Evolutionary conservation across 768 basidiomycete species (phyloP), one percentile per base, ranked within the genome.

Genomic region (Pilatotrama ljubarskyi): DNA sequence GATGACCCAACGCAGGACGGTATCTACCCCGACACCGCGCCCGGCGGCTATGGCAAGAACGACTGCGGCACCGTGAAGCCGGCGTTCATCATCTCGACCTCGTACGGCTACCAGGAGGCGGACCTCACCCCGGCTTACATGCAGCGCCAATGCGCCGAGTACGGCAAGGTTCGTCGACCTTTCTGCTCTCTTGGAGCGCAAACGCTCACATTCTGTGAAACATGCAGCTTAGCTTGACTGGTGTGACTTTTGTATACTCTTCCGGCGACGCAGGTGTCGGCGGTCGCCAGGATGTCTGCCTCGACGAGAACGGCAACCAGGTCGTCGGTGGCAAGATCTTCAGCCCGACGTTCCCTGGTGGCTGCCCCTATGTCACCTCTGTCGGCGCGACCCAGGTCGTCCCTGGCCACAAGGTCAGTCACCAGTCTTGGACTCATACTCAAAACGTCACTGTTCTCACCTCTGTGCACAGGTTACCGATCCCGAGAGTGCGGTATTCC

Each of bases 231-330:
- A 73, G 74, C 10, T 58, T 75, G 40, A 66, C 71, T 58, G 75
- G 75, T 37, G 64, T 69, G 1, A 74, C 80, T 1, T 58, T 81
- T 32, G 63, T 81, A n/a, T 81, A 78, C 59, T 72, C 73, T 41
- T 77, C 79, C 10, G 80, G 80, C 25, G 79, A 81, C 49, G 64
- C 64, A 32, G 79, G 80, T 57, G 80, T 80, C 37, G 77, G 76
- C 3, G 78, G 80, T 1, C 55, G 55, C 25, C 55, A 43, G 5
- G 64, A 64, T n/a, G 8, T 59, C 14, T 80, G 80, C 61, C 59
- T 80, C 36, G 66, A 70, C 42, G 42, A 72, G 2, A 60, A 62
- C 5, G 74, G 77, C 64, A 48, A 36, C 56, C 48, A 60, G 36
- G 47, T 54, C 20, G 18, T 29, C 18, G 51, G 44, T 20, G 70